Evolutionary conservation across 208 protist species (phyloP), one percentile per base, ranked within the genome.

Genomic region (Trypanosoma mega): DNA sequence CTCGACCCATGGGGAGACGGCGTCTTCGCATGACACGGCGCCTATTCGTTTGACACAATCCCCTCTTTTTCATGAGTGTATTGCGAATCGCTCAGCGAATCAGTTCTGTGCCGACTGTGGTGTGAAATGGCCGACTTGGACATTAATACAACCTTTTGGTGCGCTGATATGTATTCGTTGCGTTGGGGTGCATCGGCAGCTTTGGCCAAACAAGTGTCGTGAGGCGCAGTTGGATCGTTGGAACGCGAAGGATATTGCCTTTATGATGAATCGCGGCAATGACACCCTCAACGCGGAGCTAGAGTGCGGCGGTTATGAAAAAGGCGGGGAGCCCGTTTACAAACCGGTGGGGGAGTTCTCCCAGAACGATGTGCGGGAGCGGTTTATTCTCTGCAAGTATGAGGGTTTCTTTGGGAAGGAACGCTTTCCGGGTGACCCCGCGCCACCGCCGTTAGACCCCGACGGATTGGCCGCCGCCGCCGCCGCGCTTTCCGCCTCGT

Each of bases 111-210:
- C 80, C 5, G 80, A 92, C 60, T 92, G 85, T 65, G 72, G 58
- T 9, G 78, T 61, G 20, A 53, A 61, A 11, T 78, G 67, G 41
- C 85, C 85, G 16, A 87, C 76, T 20, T 92, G 85, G 85, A 74
- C 62, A 34, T 60, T 92, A 36, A 53, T 86, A 46, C 62, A 79
- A 43, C 80, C 85, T 8, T 88, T 87, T 68, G 85, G 85, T 21
- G 68, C 53, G 8, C 87, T 92, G 68, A 75, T 85, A 27, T 92
- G 85, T 60, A 92, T 92, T 54, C 49, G 82, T 41, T 88, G 85
- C 60, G 73, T 88, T 29, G 85, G 85, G 3, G 76, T 87, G 43
- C 85, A 92, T 60, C 78, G 85, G n/a, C 68, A 76, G 54, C 62
- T 88, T 57, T 88, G 85, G 85, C 56, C 85, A 29, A 75, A 82